A percentile compares a stretch with the other conserved stretches of the same genome.
These are phyloP conservation scores for Leucaena leucocephala DNA, from an alignment of 306 rosid genomes.

Conservation along the genomic window DNA sequence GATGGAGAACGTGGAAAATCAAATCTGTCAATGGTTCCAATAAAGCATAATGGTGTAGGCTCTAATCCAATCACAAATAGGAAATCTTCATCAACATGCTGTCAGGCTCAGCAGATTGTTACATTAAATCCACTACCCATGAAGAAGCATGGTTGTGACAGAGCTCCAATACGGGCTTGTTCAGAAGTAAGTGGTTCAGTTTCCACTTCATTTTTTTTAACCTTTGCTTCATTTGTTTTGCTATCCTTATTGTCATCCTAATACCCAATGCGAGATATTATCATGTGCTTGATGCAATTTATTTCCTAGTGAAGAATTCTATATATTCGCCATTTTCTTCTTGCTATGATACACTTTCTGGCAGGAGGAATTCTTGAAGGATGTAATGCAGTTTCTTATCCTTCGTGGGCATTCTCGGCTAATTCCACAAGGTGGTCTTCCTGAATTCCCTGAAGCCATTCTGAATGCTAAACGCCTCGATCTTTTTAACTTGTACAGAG, in stretches of 20 bases:
- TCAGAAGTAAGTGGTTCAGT: conserved; percentile 66
- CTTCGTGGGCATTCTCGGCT: conserved; percentile 89
- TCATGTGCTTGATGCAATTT: conserved; percentile 17
- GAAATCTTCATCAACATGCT: conserved; percentile 68
- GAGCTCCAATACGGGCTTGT: conserved; percentile 80
- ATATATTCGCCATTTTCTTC: conserved; percentile 10
- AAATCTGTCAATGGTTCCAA: conserved; percentile 53
- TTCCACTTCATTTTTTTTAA: conserved; percentile 29
- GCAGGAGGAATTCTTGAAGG: conserved; percentile 93
- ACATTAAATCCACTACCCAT: conserved; percentile 89
- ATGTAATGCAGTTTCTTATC: conserved; percentile 91
- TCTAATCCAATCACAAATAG: conserved; percentile 63
- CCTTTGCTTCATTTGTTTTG: conserved; percentile 14
- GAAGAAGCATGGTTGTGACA: conserved; percentile 92
- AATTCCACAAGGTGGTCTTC: conserved; percentile 87
- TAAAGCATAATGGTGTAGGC: conserved; percentile 69
- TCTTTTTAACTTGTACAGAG: conserved; percentile 92
- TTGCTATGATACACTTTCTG: background rate
- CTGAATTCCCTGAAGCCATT: conserved; percentile 94
- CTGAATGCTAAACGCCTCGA: conserved; percentile 97
- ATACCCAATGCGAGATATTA: conserved; percentile 5
- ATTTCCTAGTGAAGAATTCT: conserved; percentile 2
- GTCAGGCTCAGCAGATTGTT: conserved; percentile 83
- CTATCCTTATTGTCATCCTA: background rate
- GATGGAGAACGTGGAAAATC: conserved; percentile 74